phyloP scores from a whole-genome alignment of 163 green algal genomes.

The Scenedesmus sp. region DNA sequence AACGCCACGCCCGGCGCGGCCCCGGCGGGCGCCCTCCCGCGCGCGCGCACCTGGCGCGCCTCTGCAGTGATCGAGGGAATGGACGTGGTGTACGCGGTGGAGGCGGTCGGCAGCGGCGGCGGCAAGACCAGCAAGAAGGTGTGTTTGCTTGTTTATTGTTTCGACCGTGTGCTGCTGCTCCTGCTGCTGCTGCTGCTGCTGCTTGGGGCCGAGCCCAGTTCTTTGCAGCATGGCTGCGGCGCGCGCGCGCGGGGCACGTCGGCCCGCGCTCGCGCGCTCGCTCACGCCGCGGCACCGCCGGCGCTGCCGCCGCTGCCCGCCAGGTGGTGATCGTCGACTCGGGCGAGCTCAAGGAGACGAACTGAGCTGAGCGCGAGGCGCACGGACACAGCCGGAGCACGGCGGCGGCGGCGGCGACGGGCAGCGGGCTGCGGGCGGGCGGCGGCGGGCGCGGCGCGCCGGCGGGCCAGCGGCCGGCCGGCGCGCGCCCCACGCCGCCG shows the following conservation, averaged over 20 bases:
- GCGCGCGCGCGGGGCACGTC: too few species aligned
- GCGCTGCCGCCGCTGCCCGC: too few species aligned
- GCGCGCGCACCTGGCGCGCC: too few species aligned
- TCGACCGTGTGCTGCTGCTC: too few species aligned
- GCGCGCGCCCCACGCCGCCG: not conserved
- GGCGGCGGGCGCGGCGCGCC: not conserved
- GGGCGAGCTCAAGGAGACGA: conserved; percentile 28
- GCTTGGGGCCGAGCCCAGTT: not conserved
- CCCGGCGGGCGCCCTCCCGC: too few species aligned
- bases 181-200: too few species aligned
- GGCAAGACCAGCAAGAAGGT: conserved; percentile 85
- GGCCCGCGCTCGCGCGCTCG: too few species aligned
- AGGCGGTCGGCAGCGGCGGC: conserved; percentile 64
- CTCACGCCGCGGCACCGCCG: too few species aligned
- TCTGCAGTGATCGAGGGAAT: conserved; percentile 88
- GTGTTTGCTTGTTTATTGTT: too few species aligned
- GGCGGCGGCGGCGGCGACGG: not conserved
- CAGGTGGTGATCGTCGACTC: too few species aligned
- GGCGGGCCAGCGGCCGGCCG: not conserved
- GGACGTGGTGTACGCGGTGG: conserved; percentile 88
- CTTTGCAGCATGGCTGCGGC: too few species aligned
- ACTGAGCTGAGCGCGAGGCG: not conserved
- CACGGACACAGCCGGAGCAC: not conserved
- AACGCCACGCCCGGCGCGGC: not conserved
- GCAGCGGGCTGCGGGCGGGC: not conserved